A percentile compares a stretch with the other conserved stretches of the same genome.
Conservation (phyloP, 169 alveolate species). For the Plasmodium gonderi region DNA sequence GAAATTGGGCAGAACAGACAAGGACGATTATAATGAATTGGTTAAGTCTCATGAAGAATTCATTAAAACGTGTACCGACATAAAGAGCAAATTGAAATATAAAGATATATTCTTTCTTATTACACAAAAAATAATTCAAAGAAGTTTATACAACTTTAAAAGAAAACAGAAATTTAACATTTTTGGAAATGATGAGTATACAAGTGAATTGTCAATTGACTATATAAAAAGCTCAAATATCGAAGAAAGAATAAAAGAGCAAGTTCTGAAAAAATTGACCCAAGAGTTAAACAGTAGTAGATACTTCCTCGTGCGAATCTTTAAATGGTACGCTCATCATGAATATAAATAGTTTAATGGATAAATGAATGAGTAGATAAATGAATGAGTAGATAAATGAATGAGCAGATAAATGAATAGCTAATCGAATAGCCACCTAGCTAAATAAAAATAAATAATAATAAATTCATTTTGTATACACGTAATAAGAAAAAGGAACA, state of each 20-base stretch:
- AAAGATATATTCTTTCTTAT: constrained; percentile 72
- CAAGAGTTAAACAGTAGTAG: background rate
- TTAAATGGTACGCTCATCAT: constrained; percentile 31
- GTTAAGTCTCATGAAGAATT: constrained; percentile 66
- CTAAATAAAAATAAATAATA: background rate
- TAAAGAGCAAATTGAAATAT: constrained; percentile 72
- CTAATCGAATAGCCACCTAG: background rate
- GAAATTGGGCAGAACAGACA: constrained; percentile 28
- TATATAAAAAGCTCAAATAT: constrained; percentile 69
- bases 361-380: background rate
- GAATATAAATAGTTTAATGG: background rate
- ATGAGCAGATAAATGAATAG: no score
- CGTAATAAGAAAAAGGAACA: no score
- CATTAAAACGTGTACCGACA: constrained; percentile 30
- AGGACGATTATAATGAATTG: constrained; percentile 48
- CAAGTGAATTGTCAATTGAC: constrained; percentile 68
- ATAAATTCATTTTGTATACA: no score
- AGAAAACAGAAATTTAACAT: constrained; percentile 37
- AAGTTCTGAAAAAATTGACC: constrained; percentile 30
- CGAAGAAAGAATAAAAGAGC: constrained; percentile 67
- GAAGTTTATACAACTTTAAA: constrained; percentile 65
- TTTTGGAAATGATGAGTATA: constrained; percentile 59
- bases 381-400: no score
- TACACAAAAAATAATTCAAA: constrained; percentile 68
- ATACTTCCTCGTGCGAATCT: constrained; percentile 13